phyloP scores from a whole-genome alignment of 768 basidiomycete genomes.

The Pilatotrama ljubarskyi region DNA sequence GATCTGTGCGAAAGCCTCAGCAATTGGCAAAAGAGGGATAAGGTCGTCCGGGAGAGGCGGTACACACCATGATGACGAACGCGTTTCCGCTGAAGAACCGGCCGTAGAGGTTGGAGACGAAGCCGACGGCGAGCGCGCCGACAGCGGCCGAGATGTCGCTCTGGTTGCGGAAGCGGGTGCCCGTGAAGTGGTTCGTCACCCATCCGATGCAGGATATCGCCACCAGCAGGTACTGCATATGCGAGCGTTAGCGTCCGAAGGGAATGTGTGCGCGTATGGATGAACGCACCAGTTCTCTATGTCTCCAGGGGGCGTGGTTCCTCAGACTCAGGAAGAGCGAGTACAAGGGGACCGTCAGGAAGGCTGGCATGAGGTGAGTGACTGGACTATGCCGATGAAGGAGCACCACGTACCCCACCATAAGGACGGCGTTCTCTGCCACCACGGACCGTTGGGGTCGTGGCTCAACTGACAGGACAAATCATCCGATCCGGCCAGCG shows the following conservation, averaged over 20 bases:
- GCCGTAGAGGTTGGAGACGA: constrained; percentile 77
- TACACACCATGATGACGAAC: constrained; percentile 77
- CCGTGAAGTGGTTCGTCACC: constrained; percentile 75
- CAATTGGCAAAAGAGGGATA: not conserved
- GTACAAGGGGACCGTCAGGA: constrained; percentile 71
- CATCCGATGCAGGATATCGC: constrained; percentile 69
- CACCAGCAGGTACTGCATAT: constrained; percentile 48
- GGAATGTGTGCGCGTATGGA: not conserved
- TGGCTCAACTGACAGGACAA: constrained; percentile 62
- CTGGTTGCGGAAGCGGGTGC: constrained; percentile 60
- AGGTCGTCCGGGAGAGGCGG: not conserved
- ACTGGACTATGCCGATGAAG: not conserved
- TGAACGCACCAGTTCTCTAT: constrained; percentile 53
- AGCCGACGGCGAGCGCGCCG: constrained; percentile 80
- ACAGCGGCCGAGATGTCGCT: constrained; percentile 78
- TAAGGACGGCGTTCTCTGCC: constrained; percentile 64
- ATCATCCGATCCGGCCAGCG: constrained; percentile 54
- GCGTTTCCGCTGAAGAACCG: constrained; percentile 72
- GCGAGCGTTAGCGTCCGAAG: not conserved
- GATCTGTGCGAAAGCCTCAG: constrained; percentile 37
- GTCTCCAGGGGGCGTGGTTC: constrained; percentile 59
- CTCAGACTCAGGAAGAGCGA: constrained; percentile 66
- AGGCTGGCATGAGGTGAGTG: constrained; percentile 41
- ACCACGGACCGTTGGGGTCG: constrained; percentile 64
- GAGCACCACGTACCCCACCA: constrained; percentile 61